Base-by-base conservation (phyloP, 1,284 basidiomycete genomes). In the Boletellus deceptivus region DNA sequence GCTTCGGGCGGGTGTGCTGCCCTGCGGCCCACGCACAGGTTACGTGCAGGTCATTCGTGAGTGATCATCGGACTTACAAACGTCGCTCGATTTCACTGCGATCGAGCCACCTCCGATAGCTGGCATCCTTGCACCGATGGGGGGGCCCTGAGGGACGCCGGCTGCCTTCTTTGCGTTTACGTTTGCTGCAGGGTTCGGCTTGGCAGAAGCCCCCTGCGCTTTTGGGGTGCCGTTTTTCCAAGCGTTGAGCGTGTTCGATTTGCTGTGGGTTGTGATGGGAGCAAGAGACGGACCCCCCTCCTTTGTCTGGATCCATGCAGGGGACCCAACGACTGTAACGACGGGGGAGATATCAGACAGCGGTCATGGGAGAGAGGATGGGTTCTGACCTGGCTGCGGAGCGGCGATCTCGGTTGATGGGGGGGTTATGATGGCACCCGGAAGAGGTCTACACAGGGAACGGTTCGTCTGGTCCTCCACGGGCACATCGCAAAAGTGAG, bases 391-490 rank as follows among this genome's bases (percentile, higher is more conserved):
- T 46, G 70, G 65, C 38, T 62, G 64, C 6, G 59, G 63, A 34
- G 54, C 55, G 4, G 38, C 36, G 20, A 62, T 44, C 25, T 48
- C 38, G 6, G 38, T 40, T 11, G 61, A 58, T 5, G 71, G 72
- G 1, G 70, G 68, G 0, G 66, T 53, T 45, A 69, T 68, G 27
- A 65, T 55, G 3, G 62, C 59, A 13, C 62, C 64, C 16, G 82
- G 84, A 20, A 88, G 72, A 17, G 77, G 80, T 3, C 81, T 75
- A 56, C 84, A 88, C 41, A 87, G 66, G 1, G 71, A 64, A 27
- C 75, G 74, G 55, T 76, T 76, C 1, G 80, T 85, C 44, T 58
- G 66, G 55, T 83, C 81, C 61, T 84, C 83, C 0, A 60, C 37
- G 0, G 83, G 84, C 1, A 74, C 62, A 0, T 68, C 64, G 55